phyloP scores from a whole-genome alignment of 257 asterid species.

The Thymus quinquecostatus region DNA sequence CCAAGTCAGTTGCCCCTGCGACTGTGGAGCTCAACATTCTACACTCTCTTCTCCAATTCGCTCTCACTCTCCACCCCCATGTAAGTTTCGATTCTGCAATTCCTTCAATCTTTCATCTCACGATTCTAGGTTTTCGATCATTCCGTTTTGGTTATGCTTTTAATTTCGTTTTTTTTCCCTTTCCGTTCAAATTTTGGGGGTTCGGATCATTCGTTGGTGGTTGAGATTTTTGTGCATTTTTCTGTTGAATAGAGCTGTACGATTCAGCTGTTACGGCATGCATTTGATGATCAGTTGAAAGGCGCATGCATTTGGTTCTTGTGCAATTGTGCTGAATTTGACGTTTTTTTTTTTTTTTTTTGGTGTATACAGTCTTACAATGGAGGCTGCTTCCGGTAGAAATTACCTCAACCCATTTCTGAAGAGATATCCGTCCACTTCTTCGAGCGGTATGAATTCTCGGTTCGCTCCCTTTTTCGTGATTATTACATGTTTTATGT shows the following conservation, averaged over 20 bases:
- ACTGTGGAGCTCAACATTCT: slow-evolving; percentile 17
- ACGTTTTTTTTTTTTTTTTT: slow-evolving; percentile 12
- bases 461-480: neutral
- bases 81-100: slow-evolving; percentile 21
- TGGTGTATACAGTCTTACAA: slow-evolving; percentile 36
- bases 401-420: slow-evolving; percentile 32
- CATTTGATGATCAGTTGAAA: slow-evolving; percentile 18
- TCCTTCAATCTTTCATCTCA: neutral
- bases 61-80: neutral
- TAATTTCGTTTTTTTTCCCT: neutral
- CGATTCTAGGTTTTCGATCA: neutral
- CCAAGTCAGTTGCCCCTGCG: neutral
- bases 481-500: neutral
- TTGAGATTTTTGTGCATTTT: neutral
- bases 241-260: slow-evolving; percentile 13
- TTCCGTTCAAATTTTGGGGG: slow-evolving; percentile 25
- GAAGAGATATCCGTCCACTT: slow-evolving; percentile 49
- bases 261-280: slow-evolving; percentile 28
- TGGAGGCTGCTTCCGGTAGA: slow-evolving; percentile 51
- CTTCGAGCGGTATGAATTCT: slow-evolving; percentile 46
- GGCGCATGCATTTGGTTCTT: slow-evolving; percentile 36
- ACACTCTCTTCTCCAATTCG: slow-evolving; percentile 1
- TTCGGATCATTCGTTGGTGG: slow-evolving; percentile 13
- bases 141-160: neutral
- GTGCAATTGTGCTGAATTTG: slow-evolving; percentile 22